Conservation (phyloP, 2,329 filamentous ascomycete genomes). For the Cadophora gregata region DNA sequence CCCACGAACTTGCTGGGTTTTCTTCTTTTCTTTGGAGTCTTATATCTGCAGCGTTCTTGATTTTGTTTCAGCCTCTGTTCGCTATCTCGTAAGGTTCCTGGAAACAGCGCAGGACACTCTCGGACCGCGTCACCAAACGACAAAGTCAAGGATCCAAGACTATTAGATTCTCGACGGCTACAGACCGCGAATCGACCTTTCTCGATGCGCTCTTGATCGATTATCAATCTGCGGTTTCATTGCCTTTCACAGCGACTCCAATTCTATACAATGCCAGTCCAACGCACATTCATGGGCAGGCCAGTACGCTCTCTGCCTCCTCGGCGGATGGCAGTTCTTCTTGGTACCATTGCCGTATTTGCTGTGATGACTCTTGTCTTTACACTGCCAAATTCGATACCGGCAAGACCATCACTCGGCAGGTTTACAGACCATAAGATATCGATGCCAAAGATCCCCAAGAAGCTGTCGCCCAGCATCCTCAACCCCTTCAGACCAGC, state of each 20-base stretch:
- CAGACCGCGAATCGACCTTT: background rate
- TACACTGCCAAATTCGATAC: constrained; percentile 55
- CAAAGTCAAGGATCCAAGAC: background rate
- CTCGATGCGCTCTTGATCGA: constrained; percentile 30
- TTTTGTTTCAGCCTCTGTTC: background rate
- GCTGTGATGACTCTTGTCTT: constrained; percentile 60
- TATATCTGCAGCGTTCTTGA: background rate
- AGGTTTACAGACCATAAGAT: constrained; percentile 57
- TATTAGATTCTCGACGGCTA: background rate
- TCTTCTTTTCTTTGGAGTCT: background rate
- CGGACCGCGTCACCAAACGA: constrained; percentile 8
- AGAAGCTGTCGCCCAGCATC: constrained; percentile 49
- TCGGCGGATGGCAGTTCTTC: constrained; percentile 58
- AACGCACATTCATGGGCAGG: constrained; percentile 54
- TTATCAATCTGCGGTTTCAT: constrained; percentile 17
- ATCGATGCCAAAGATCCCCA: constrained; percentile 54
- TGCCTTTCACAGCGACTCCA: background rate
- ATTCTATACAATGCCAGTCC: constrained; percentile 51
- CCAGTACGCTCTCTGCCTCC: constrained; percentile 57
- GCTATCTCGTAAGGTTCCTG: background rate
- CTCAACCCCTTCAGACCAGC: constrained; percentile 72
- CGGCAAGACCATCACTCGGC: constrained; percentile 56
- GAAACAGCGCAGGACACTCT: background rate
- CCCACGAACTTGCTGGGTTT: background rate
- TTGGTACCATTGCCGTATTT: constrained; percentile 58